Evolutionary conservation across 1,284 basidiomycete species (phyloP), one percentile per base, ranked within the genome.

Genomic region (Cutaneotrichosporon daszewskae): DNA sequence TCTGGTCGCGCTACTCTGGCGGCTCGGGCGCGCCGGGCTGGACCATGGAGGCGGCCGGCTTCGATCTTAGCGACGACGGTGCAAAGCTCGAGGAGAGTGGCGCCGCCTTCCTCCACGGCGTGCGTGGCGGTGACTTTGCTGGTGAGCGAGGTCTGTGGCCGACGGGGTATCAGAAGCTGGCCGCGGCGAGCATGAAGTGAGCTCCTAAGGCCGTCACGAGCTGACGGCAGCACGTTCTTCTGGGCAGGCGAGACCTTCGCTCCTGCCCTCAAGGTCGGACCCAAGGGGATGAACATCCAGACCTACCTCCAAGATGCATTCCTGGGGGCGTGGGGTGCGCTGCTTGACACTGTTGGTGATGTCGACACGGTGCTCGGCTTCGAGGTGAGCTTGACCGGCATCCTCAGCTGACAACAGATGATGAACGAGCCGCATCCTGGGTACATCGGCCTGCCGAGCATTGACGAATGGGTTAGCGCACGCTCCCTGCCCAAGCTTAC

Each of bases 351-450:
- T 0, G 74, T 97, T 2, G 83, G 81, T 6, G 78, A 81, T 45
- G 68, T 92, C 26, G 82, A 87, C 11, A 83, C 81, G 4, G 85
- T 95, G 0, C 61, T 95, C 14, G 94, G 94, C 0, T 92, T 96
- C 49, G 87, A 97, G 78, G 87, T 85, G 51, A 24, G 73, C 25
- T 22, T 7, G 17, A 17, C 3, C 8, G 4, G 9, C 3, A 18
- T 40, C 28, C 40, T 7, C 42, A 32, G 18, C 40, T 45, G 18
- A 26, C 41, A 13, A 26, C 47, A 89, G 85, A 79, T 88, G 65
- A 85, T 96, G 79, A 98, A 98, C 60, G 94, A 98, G 69, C 94
- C 94, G 1, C 92, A 98, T 71, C 77, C 84, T 59, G 95, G 94
- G 19, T 95, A 91, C 62, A 81, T 95, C 49, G 80, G 85, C 45